Base-by-base conservation (phyloP, 2,329 filamentous ascomycete species). In the Microsporum canis region DNA sequence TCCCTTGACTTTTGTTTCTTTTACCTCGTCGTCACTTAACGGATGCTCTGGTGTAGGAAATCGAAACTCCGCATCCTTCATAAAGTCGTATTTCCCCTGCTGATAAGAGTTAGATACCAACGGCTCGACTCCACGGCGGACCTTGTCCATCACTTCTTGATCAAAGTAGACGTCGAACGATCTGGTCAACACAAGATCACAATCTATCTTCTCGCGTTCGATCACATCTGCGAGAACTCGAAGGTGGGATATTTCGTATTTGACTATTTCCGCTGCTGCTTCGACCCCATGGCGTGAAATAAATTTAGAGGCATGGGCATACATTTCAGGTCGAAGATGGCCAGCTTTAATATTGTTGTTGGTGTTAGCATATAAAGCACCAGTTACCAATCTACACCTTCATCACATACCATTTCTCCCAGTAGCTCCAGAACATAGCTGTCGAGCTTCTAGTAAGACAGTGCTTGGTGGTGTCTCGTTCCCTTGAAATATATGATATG, bases 341-440 rank as follows among this genome's bases (percentile, higher is more conserved):
- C 77, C 76, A 14, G 69, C 71, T 51, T 31, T 29, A 4, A n/a
- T 73, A 51, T 3, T 39, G 10, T 43, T 60, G 1, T 5, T 1
- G 41, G 29, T 17, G n/a, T 17, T 31, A 5, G 55, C 23, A 55
- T 14, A 10, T 12, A 14, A 10, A 29, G 10, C 12, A 27, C 1
- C 3, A 3, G 3, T 6, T 29, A 1, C 27, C 29, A 29, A 1
- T 8, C 17, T 51, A 34, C 2, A 39, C 12, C 4, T 5, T 23
- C 27, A 17, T 49, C 12, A 58, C 65, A 63, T 63, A 68, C 77
- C 77, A 65, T 78, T 78, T 23, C 76, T 71, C 5, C 73, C 76
- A 29, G 75, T 78, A 1, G 77, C 77, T 3, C 76, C 77, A 14
- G 74, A 78, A 61, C 75, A 77, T 1, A 69, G 71, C 59, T 72